Evolutionary conservation across 805 yeast species (phyloP).

Genomic region (Ogataea minuta): DNA sequence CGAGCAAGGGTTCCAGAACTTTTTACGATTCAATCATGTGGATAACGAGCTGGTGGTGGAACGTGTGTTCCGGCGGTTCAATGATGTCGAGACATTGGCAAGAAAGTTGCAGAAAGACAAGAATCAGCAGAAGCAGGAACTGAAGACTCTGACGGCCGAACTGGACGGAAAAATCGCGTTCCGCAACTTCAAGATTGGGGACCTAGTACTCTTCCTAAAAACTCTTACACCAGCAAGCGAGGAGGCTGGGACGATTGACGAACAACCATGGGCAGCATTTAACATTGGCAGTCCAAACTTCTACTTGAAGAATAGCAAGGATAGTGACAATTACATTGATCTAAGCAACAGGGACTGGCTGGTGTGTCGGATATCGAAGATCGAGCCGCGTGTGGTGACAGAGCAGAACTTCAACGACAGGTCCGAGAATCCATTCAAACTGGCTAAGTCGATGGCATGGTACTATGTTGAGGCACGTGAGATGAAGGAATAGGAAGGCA

Average conservation of each 20-base stretch:
- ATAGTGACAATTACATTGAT: slow-evolving; percentile 18
- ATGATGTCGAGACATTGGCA: slow-evolving; percentile 87
- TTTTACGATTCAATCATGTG: slow-evolving; percentile 24
- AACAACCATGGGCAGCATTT: slow-evolving; percentile 90
- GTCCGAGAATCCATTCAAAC: slow-evolving; percentile 59
- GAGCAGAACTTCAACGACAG: slow-evolving; percentile 38
- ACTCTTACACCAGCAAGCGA: slow-evolving; percentile 39
- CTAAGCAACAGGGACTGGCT: slow-evolving; percentile 70
- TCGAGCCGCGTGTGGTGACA: slow-evolving; percentile 54
- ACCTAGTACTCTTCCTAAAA: slow-evolving; percentile 81
- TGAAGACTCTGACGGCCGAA: slow-evolving; percentile 37
- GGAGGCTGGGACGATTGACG: slow-evolving; percentile 3
- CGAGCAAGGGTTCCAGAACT: slow-evolving; percentile 38
- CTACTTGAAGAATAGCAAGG: slow-evolving; percentile 49
- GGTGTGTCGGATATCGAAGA: slow-evolving; percentile 63
- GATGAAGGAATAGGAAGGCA: slow-evolving; percentile 23
- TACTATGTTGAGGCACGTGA: slow-evolving; percentile 55
- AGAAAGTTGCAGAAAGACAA: slow-evolving; percentile 78
- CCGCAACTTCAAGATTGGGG: slow-evolving; percentile 65
- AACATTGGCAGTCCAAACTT: slow-evolving; percentile 86
- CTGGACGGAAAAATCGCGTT: slow-evolving; percentile 59
- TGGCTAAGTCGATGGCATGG: slow-evolving; percentile 65
- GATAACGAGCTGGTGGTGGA: slow-evolving; percentile 29
- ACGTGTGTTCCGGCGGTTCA: slow-evolving; percentile 67
- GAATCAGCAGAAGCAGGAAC: slow-evolving; percentile 47